Evolutionary conservation across 257 asterid species (phyloP).

Genomic region (Scutellaria baicalensis): DNA sequence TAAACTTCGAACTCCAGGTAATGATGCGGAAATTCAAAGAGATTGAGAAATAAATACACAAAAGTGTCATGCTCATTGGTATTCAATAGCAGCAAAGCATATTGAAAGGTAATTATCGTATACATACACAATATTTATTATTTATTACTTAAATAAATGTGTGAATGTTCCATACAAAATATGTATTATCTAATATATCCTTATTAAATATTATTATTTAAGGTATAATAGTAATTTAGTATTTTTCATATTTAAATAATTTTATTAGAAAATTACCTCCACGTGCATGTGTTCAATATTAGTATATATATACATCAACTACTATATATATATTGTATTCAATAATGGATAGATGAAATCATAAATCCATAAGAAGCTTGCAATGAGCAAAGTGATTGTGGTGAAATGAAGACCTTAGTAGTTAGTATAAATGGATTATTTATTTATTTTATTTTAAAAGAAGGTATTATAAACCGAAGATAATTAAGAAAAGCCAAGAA

Average conservation of each 20-base stretch:
- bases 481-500: not conserved
- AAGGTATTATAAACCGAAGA: not conserved
- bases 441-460: too few relatives aligned
- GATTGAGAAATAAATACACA: not conserved
- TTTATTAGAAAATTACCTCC: too few relatives aligned
- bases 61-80: not conserved
- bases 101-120: not conserved
- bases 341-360: not conserved
- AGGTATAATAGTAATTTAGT: too few relatives aligned
- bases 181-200: too few relatives aligned
- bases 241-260: too few relatives aligned
- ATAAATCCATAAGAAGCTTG: conserved; percentile 1
- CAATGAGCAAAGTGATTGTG: not conserved
- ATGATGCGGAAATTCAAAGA: not conserved
- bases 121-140: too few relatives aligned
- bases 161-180: too few relatives aligned
- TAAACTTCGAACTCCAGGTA: not conserved
- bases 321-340: too few relatives aligned
- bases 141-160: too few relatives aligned
- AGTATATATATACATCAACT: too few relatives aligned
- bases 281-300: too few relatives aligned
- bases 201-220: too few relatives aligned
- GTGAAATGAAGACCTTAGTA: conserved; percentile 3
- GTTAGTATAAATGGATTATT: not conserved
- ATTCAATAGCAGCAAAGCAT: not conserved